Conservation (phyloP, 208 protist species). For the Trypanosoma rangeli region DNA sequence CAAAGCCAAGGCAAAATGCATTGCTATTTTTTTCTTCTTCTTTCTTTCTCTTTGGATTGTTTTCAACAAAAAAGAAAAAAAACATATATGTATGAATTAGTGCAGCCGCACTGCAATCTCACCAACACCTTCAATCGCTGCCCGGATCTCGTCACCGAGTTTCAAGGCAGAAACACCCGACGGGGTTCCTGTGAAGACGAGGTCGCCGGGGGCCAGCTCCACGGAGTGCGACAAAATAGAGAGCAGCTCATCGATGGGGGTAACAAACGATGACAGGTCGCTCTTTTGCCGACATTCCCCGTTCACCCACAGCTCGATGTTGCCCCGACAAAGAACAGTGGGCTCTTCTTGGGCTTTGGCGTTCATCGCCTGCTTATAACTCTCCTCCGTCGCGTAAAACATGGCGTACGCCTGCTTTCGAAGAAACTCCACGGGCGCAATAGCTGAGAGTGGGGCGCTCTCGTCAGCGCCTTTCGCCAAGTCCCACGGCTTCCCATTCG, state of each 20-base stretch:
- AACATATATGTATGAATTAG: conserved; percentile 9
- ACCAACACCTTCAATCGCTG: conserved; percentile 59
- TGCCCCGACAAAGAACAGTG: conserved; percentile 30
- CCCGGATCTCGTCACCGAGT: conserved; percentile 65
- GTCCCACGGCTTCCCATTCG: conserved; percentile 77
- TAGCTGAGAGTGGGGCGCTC: conserved; percentile 49
- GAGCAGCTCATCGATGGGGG: conserved; percentile 54
- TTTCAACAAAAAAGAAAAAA: no score
- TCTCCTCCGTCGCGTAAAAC: conserved; percentile 30
- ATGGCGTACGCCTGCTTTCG: conserved; percentile 33
- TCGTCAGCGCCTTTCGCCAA: conserved; percentile 86
- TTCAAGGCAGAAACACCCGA: conserved; percentile 76
- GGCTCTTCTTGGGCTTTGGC: neutral
- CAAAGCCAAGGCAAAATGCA: no score
- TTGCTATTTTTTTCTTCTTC: neutral
- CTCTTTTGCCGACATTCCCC: conserved; percentile 55
- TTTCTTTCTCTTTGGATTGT: no score
- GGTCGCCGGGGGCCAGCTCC: conserved; percentile 74
- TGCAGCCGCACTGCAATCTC: conserved; percentile 42
- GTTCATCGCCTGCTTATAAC: conserved; percentile 3
- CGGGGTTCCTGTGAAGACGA: conserved; percentile 89
- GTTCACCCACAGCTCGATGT: conserved; percentile 73
- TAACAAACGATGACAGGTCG: conserved; percentile 67
- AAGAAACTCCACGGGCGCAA: conserved; percentile 44
- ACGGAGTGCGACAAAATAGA: conserved; percentile 67